These are phyloP conservation scores for Gracilaria domingensis DNA, from an alignment of 23 red algal genomes.

Conservation along the genomic window DNA sequence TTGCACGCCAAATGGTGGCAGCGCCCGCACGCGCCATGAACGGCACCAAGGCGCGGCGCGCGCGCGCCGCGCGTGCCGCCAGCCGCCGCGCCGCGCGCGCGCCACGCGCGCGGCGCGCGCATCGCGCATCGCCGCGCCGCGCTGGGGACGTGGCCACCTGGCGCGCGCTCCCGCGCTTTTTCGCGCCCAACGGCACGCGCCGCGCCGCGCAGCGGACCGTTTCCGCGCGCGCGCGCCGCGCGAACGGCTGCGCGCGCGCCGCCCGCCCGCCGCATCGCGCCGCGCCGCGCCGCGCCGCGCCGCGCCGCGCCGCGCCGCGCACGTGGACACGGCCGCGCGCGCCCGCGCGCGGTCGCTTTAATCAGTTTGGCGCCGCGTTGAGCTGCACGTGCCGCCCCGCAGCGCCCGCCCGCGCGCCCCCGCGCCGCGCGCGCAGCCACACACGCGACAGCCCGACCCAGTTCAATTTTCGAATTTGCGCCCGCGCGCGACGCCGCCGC, in stretches of 20 bases:
- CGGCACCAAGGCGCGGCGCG: slow-evolving; percentile 1
- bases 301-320: no score
- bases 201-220: not conserved
- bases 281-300: not conserved
- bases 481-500: not conserved
- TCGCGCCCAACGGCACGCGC: no score
- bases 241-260: not conserved
- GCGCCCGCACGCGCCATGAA: not conserved
- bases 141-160: not conserved
- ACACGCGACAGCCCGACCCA: not conserved
- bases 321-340: not conserved
- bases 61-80: not conserved
- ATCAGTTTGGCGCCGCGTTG: not conserved
- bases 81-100: not conserved
- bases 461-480: slow-evolving; percentile 1
- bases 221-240: not conserved
- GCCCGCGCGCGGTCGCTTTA: not conserved
- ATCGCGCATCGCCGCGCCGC: not conserved
- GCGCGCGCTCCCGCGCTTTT: not conserved
- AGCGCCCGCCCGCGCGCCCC: no score
- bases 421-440: not conserved
- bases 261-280: no score
- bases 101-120: not conserved
- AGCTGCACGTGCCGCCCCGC: not conserved
- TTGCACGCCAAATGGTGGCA: slow-evolving; percentile 3